A percentile compares a stretch with the other conserved stretches of the same genome.
Evolutionary conservation across 1,284 basidiomycete species (phyloP).

Genomic region (Pisolithus thermaeus): DNA sequence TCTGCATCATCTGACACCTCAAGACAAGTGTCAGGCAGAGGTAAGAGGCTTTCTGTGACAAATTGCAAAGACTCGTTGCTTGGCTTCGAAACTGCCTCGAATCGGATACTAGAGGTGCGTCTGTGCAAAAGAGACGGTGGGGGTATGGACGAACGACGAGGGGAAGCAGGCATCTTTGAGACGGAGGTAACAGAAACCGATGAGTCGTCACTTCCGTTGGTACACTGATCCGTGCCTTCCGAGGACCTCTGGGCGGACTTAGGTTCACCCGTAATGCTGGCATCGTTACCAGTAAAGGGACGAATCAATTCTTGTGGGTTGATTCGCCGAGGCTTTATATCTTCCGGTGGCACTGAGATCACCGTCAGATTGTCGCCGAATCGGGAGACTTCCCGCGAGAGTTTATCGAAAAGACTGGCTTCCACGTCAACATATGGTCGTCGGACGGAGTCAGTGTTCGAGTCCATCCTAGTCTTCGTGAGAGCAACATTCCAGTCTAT

Average conservation of each 20-base stretch:
- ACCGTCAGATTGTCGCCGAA: slow-evolving; percentile 8
- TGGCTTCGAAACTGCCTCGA: slow-evolving; percentile 1
- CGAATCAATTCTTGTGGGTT: slow-evolving; percentile 23
- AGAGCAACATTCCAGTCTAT: slow-evolving; percentile 48
- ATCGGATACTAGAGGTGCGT: slow-evolving; percentile 11
- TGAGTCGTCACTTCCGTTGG: slow-evolving; percentile 6
- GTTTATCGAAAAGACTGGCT: slow-evolving; percentile 13
- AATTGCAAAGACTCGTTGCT: slow-evolving; percentile 2
- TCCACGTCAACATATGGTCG: slow-evolving; percentile 27
- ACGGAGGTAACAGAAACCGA: slow-evolving; percentile 5
- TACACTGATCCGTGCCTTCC: slow-evolving; percentile 9
- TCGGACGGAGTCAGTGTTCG: slow-evolving; percentile 14
- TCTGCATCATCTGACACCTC: background rate
- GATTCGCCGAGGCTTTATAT: slow-evolving; percentile 11
- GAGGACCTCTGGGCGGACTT: background rate
- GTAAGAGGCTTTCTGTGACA: slow-evolving; percentile 1
- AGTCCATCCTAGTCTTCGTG: slow-evolving; percentile 27
- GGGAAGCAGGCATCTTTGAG: slow-evolving; percentile 16
- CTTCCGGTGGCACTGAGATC: background rate
- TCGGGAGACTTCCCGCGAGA: slow-evolving; percentile 20
- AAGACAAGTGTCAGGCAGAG: background rate
- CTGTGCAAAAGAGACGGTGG: slow-evolving; percentile 12
- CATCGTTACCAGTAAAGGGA: slow-evolving; percentile 6
- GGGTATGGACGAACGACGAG: slow-evolving; percentile 13
- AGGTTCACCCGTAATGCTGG: slow-evolving; percentile 7